Evolutionary conservation across 192 early-diverging fungal genomes (phyloP), one percentile per base, ranked within the genome.

Genomic region (Paraglomus brasilianum): DNA sequence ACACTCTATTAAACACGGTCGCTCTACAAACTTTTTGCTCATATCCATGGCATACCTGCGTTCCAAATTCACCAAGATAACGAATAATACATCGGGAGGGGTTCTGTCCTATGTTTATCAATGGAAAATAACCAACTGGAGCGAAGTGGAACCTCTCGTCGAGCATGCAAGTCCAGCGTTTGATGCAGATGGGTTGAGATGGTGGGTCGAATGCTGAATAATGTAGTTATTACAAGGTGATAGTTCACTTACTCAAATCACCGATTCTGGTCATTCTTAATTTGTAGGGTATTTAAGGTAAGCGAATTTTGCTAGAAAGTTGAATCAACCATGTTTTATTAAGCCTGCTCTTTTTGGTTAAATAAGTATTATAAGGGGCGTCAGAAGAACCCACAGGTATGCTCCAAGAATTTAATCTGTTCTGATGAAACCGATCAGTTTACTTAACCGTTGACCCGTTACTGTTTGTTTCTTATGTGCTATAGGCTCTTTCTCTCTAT

Each of bases 401-500:
- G 5, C n/a, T 19, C 24, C 9, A 40, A 36, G 17, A n/a, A 38
- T 13, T 30, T 5, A 30, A 30, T 30, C 30, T 2, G 30, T 30
- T 3, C 30, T 3, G 30, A 30, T 30, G 30, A 30, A n/a, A 30
- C 30, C 1, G 30, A 30, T 30, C 30, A 30, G 1, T 30, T 30
- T 30, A 3, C 30, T 30, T 30, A 30, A 8, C 30, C 19, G 24
- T 59, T 59, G 10, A 21, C 30, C 3, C 30, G 3, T 30, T 6
- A 5, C 14, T 60, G 3, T n/a, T 58, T 44, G 40, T 7, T 19
- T 46, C n/a, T 60, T 47, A 47, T 39, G n/a, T 36, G 14, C 8
- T 15, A 47, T 14, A 76, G 75, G 70, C 63, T 10, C 42, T 76
- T 1, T 72, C 75, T 19, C 40, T 76, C 3, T 76, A 72, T 58